Evolutionary conservation across 2,329 filamentous ascomycete species (phyloP).

Genomic region (Clonostachys rosea): DNA sequence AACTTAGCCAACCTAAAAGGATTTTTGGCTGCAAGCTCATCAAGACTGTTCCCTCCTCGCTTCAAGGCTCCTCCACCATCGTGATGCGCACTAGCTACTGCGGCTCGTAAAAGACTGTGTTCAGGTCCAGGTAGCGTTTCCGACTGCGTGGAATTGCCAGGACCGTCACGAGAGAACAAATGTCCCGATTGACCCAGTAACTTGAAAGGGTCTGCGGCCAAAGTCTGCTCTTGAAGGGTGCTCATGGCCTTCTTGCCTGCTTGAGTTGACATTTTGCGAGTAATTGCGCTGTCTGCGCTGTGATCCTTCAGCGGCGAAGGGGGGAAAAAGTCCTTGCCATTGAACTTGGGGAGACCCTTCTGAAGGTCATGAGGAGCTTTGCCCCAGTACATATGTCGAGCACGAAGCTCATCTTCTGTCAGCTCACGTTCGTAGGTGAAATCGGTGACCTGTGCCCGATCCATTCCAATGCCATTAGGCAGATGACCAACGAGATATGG

Average conservation of each 20-base stretch:
- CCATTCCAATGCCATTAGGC: conserved; percentile 35
- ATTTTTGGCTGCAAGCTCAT: too few species aligned
- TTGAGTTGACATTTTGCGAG: not conserved
- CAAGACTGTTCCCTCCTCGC: too few species aligned
- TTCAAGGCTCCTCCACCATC: too few species aligned
- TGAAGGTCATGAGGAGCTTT: conserved; percentile 42
- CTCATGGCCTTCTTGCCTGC: not conserved
- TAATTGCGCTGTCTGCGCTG: not conserved
- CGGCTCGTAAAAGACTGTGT: too few species aligned
- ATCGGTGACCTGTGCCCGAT: conserved; percentile 35
- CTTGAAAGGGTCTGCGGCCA: conserved; percentile 11
- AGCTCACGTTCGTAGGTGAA: conserved; percentile 53
- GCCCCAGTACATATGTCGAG: conserved; percentile 58
- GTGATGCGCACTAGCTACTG: too few species aligned
- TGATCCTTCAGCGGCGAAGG: conserved; percentile 42
- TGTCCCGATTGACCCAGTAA: conserved; percentile 8
- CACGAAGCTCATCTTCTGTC: conserved; percentile 52
- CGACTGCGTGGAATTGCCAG: conserved; percentile 23
- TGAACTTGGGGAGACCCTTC: conserved; percentile 57
- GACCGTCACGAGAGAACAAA: conserved; percentile 10
- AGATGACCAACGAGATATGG: conserved; percentile 54
- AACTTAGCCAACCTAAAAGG: too few species aligned
- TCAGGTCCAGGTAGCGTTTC: conserved; percentile 16
- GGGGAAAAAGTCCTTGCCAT: conserved; percentile 61
- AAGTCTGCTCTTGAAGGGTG: not conserved